Evolutionary conservation across 306 rosid genomes (phyloP), one percentile per base, ranked within the genome.

Genomic region (Cucurbita ficifolia): DNA sequence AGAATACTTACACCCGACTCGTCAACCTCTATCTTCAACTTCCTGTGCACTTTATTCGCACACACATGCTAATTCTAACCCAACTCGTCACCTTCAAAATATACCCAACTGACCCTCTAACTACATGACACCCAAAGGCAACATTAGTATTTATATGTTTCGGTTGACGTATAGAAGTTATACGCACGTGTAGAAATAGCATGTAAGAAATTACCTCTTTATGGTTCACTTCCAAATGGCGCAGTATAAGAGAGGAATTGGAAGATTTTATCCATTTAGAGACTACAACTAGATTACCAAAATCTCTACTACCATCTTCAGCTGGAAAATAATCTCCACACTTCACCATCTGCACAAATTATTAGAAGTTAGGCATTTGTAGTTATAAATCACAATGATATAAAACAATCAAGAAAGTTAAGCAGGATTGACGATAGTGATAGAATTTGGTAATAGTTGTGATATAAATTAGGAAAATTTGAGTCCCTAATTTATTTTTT

Each of bases 291-390:
- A 91, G 82, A 83, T 91, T 86, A 59, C 99, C 96, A 59, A 89
- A 84, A 72, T 89, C 96, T 80, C 96, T 87, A 43, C 97, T 89
- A 69, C 97, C 87, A 86, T 85, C 88, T 84, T 94, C 97, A 21
- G 96, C 86, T 82, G 86, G 96, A 80, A 85, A 94, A 78, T 94
- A 94, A 84, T 94, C 92, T 73, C 95, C 97, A 80, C 99, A 94
- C 70, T 93, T 90, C 7, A 83, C 82, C 77, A 62, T 81, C 95
- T 90, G 86, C 63, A 58, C 12, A 61, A 60, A 53, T 38, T 61
- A 62, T 33, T 12, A 52, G 14, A 49, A 46, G 64, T 57, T 46
- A 58, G 77, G 55, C 45, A 57, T 40, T 17, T 29, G n/a, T 13
- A 46, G 42, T 59, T 48, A 48, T 39, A 45, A 38, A 52, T 56